Evolutionary conservation across 2,329 filamentous ascomycete genomes (phyloP).

Genomic region (Ciborinia camelliae): DNA sequence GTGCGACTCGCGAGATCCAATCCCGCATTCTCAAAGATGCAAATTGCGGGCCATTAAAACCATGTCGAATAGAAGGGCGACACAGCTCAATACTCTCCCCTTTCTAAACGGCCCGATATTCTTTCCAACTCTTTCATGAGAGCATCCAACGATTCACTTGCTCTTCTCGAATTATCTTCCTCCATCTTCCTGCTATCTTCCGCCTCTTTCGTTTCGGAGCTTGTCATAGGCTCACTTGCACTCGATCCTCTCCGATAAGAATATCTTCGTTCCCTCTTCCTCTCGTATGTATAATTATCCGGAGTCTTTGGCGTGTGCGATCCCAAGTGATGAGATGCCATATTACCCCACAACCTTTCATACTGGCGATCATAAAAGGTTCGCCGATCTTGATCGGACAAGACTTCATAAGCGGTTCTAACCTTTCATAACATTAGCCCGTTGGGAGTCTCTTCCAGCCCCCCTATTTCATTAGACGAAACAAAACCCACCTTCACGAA

Average conservation of each 20-base stretch:
- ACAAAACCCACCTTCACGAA: slow-evolving; percentile 10
- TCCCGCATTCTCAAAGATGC: neutral
- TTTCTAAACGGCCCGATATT: slow-evolving; percentile 5
- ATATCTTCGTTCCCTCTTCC: neutral
- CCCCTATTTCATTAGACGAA: neutral
- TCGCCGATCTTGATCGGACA: slow-evolving; percentile 3
- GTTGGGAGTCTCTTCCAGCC: neutral
- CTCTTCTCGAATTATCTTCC: neutral
- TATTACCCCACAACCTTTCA: neutral
- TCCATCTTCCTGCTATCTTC: neutral
- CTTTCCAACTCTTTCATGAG: slow-evolving; percentile 9
- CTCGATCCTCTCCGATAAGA: neutral
- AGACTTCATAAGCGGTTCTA: slow-evolving; percentile 1
- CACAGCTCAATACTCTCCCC: neutral
- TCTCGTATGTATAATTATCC: neutral
- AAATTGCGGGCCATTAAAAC: neutral
- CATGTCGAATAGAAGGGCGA: neutral
- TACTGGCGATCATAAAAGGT: neutral
- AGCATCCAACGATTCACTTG: slow-evolving; percentile 1
- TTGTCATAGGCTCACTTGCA: neutral
- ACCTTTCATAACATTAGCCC: neutral
- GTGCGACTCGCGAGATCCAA: neutral
- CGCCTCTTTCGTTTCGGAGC: neutral
- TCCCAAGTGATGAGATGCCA: too few relatives aligned
- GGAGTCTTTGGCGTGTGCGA: neutral